Conservation (phyloP, 2,329 filamentous ascomycete species). For the Fusarium avenaceum region DNA sequence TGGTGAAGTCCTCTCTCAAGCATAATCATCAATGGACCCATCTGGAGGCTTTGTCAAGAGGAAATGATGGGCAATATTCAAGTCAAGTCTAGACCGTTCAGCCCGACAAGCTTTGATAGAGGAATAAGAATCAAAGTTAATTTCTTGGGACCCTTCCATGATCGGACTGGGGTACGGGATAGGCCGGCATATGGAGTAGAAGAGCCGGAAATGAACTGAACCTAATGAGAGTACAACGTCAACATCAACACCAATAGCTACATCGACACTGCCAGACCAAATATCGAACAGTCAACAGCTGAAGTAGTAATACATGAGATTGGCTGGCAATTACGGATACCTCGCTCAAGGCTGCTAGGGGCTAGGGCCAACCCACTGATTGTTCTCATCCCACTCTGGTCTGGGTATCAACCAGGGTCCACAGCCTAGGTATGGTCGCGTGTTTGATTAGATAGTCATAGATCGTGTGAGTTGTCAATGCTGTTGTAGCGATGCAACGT, state of each 20-base stretch:
- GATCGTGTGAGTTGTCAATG: slow-evolving; percentile 17
- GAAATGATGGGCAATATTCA: slow-evolving; percentile 31
- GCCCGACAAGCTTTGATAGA: slow-evolving; percentile 23
- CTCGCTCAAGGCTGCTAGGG: slow-evolving; percentile 17
- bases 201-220: slow-evolving; percentile 11
- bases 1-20: slow-evolving; percentile 16
- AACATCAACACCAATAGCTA: slow-evolving; percentile 12
- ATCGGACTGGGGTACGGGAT: slow-evolving; percentile 22
- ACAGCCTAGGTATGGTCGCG: slow-evolving; percentile 17
- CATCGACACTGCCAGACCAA: slow-evolving; percentile 15
- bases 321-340: slow-evolving; percentile 29
- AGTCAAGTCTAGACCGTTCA: slow-evolving; percentile 13
- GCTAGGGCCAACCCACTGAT: slow-evolving; percentile 20
- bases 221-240: not conserved
- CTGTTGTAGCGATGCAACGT: slow-evolving; percentile 9
- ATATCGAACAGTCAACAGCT: slow-evolving; percentile 11
- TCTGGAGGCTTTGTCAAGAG: slow-evolving; percentile 1
- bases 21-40: slow-evolving; percentile 16
- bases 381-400: slow-evolving; percentile 45
- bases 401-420: slow-evolving; percentile 42
- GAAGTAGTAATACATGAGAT: slow-evolving; percentile 15
- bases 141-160: slow-evolving; percentile 17
- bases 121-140: slow-evolving; percentile 23
- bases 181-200: slow-evolving; percentile 16
- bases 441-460: slow-evolving; percentile 30